These are phyloP conservation scores for Xerocomus minutiporus DNA, from an alignment of 1,284 basidiomycete species.

Conservation along the genomic window DNA sequence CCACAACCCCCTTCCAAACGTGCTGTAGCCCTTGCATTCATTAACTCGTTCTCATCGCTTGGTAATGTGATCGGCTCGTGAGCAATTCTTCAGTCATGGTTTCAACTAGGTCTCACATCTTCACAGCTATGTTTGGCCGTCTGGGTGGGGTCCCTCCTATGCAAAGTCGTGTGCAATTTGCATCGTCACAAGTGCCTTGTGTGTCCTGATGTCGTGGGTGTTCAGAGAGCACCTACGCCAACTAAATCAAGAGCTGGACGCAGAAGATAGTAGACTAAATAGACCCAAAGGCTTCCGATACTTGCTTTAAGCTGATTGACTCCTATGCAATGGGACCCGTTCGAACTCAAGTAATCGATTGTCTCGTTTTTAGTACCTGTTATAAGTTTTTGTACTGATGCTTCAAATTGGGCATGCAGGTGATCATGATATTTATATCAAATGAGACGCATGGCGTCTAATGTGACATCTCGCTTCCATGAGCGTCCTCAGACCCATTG, in stretches of 20 bases:
- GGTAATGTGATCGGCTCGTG: slow-evolving; percentile 76
- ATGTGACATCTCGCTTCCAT: slow-evolving; percentile 7
- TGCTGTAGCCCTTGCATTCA: slow-evolving; percentile 70
- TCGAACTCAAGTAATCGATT: not conserved
- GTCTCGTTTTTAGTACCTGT: not conserved
- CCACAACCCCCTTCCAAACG: slow-evolving; percentile 67
- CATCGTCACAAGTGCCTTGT: slow-evolving; percentile 43
- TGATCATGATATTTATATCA: not conserved
- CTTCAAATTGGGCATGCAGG: not conserved
- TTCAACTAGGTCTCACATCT: not conserved
- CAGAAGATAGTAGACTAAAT: slow-evolving; percentile 40
- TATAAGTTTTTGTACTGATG: not conserved
- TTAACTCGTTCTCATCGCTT: slow-evolving; percentile 69
- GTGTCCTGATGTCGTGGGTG: slow-evolving; percentile 51
- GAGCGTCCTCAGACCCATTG: slow-evolving; percentile 27
- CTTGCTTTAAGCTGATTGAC: slow-evolving; percentile 28
- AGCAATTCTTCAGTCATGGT: slow-evolving; percentile 28
- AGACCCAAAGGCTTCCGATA: slow-evolving; percentile 48
- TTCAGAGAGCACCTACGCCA: slow-evolving; percentile 51
- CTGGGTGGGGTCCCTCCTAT: slow-evolving; percentile 38
- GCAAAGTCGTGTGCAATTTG: slow-evolving; percentile 43
- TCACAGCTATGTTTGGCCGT: slow-evolving; percentile 42
- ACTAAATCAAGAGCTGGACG: slow-evolving; percentile 41
- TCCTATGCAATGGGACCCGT: not conserved
- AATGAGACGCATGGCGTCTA: not conserved